phyloP scores from a whole-genome alignment of 305 asterid species.

The Solanum hybrid region DNA sequence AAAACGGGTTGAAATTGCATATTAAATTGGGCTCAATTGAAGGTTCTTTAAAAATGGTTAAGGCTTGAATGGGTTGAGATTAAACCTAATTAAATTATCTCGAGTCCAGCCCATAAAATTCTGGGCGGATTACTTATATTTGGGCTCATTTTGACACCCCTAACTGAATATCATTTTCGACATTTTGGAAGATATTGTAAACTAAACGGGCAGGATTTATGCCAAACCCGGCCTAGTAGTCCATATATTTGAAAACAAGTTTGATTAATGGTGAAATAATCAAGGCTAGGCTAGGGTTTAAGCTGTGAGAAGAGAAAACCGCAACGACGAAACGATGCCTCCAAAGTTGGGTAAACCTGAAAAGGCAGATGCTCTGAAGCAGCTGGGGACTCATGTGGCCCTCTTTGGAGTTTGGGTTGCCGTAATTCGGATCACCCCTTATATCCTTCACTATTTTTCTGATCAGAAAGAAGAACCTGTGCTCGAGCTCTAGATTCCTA shows the following conservation, averaged over 20 bases:
- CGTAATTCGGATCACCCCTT: slow-evolving; percentile 70
- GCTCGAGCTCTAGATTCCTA: slow-evolving; percentile 38
- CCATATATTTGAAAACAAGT: neutral
- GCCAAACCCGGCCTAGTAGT: neutral
- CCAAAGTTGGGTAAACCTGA: slow-evolving; percentile 77
- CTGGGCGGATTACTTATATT: neutral
- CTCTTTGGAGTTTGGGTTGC: slow-evolving; percentile 79
- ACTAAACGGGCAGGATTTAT: neutral
- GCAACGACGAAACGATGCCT: slow-evolving; percentile 41
- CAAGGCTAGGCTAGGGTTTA: slow-evolving; percentile 32
- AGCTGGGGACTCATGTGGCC: slow-evolving; percentile 60
- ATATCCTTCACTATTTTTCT: slow-evolving; percentile 61
- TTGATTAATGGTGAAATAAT: slow-evolving; percentile 39
- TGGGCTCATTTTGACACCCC: neutral
- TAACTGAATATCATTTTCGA: neutral
- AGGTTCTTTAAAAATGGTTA: neutral
- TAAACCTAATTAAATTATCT: neutral
- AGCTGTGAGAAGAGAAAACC: neutral
- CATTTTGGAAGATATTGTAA: neutral
- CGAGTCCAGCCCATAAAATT: neutral
- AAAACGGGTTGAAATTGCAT: neutral
- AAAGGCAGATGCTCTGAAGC: slow-evolving; percentile 74
- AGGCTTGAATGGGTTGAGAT: neutral
- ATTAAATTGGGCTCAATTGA: neutral
- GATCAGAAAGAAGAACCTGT: slow-evolving; percentile 45